These are phyloP conservation scores for Nakataea oryzae DNA, from an alignment of 2,329 filamentous ascomycete species.

Conservation along the genomic window DNA sequence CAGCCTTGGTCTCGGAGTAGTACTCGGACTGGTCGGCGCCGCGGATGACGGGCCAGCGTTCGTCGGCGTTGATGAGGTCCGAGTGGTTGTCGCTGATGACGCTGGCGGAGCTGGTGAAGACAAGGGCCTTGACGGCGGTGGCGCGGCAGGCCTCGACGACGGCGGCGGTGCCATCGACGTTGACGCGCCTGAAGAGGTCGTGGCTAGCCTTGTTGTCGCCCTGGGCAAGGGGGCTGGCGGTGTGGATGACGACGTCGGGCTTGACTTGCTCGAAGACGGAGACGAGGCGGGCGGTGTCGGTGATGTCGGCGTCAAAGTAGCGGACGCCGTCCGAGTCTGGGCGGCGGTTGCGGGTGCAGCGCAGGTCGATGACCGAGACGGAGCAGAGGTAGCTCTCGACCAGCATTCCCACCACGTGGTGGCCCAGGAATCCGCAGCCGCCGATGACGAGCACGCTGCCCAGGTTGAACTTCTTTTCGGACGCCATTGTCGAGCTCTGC, in stretches of 20 bases:
- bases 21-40: slow-evolving; percentile 64
- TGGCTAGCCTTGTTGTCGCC: slow-evolving; percentile 41
- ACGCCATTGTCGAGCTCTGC: slow-evolving; percentile 12
- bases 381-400: slow-evolving; percentile 47
- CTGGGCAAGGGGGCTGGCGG: slow-evolving; percentile 60
- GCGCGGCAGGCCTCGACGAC: slow-evolving; percentile 64
- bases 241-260: slow-evolving; percentile 84
- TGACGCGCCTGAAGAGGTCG: slow-evolving; percentile 66
- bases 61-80: slow-evolving; percentile 77
- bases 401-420: slow-evolving; percentile 68
- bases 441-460: slow-evolving; percentile 70
- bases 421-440: slow-evolving; percentile 76
- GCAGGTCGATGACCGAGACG: slow-evolving; percentile 64
- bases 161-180: slow-evolving; percentile 74
- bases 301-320: slow-evolving; percentile 74
- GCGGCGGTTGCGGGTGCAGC: slow-evolving; percentile 58
- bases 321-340: slow-evolving; percentile 41
- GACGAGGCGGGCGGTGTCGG: slow-evolving; percentile 49
- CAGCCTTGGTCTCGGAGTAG: slow-evolving; percentile 86
- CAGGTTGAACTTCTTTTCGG: slow-evolving; percentile 29
- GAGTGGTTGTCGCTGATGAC: slow-evolving; percentile 72
- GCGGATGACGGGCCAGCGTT: slow-evolving; percentile 67
- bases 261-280: slow-evolving; percentile 53
- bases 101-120: slow-evolving; percentile 86
- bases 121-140: slow-evolving; percentile 66